phyloP scores from a whole-genome alignment of 2,329 filamentous ascomycete species.

The Colletotrichum eleusines region DNA sequence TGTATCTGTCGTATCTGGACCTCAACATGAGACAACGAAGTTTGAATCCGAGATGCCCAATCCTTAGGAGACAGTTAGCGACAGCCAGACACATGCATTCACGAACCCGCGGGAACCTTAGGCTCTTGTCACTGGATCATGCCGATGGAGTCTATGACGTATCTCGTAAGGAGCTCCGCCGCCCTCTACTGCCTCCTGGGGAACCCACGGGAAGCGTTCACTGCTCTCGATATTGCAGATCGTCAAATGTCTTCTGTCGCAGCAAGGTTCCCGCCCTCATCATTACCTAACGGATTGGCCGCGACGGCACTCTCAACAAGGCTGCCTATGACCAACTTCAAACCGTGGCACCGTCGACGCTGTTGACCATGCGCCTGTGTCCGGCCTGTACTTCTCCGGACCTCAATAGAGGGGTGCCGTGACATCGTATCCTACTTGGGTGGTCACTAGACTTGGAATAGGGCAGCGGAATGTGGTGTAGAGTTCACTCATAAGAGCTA shows the following conservation, averaged over 20 bases:
- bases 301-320: too few species aligned
- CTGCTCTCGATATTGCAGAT: background rate
- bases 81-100: constrained; percentile 1
- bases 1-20: too few species aligned
- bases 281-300: background rate
- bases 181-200: too few species aligned
- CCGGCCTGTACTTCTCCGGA: too few species aligned
- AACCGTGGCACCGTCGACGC: too few species aligned
- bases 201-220: background rate
- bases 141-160: background rate
- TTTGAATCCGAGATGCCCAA: background rate
- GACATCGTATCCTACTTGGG: too few species aligned
- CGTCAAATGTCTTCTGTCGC: background rate
- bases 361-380: too few species aligned
- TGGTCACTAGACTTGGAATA: too few species aligned
- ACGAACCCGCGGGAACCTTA: background rate
- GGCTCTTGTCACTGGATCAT: background rate
- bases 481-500: too few species aligned
- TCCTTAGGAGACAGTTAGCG: background rate
- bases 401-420: too few species aligned
- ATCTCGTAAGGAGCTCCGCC: background rate
- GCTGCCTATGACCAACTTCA: too few species aligned
- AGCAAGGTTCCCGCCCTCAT: background rate
- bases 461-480: too few species aligned
- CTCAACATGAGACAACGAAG: background rate